These are phyloP conservation scores for Zasmidium angulare DNA, from an alignment of 2,329 filamentous ascomycete genomes.

Conservation along the genomic window DNA sequence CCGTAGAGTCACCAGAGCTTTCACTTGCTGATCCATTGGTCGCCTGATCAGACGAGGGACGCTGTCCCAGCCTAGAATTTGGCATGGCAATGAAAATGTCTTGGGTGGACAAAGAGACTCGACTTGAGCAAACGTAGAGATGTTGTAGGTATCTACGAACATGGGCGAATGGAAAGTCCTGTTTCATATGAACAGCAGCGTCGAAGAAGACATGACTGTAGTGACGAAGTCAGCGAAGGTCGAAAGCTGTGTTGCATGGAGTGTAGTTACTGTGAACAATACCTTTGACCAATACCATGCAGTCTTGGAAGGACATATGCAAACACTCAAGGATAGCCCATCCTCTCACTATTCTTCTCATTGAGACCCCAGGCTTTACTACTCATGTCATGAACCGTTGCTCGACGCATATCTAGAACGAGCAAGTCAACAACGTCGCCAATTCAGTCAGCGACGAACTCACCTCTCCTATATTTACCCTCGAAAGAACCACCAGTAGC, in stretches of 20 bases:
- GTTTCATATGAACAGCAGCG: neutral
- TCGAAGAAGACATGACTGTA: neutral
- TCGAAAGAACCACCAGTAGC: constrained; percentile 51
- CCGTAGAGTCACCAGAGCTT: neutral
- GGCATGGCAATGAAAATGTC: neutral
- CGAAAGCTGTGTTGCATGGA: neutral
- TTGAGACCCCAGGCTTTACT: constrained; percentile 47
- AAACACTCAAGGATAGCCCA: constrained; percentile 8
- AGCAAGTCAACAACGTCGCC: constrained; percentile 25
- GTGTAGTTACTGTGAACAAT: neutral
- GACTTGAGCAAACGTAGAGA: neutral
- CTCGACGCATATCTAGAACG: constrained; percentile 55
- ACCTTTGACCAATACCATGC: neutral
- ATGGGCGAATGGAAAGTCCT: neutral
- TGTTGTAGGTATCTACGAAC: too few relatives aligned
- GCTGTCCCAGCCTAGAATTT: neutral
- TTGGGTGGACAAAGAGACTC: neutral
- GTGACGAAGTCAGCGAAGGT: neutral
- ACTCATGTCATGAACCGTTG: constrained; percentile 55
- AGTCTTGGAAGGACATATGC: neutral
- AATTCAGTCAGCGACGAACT: neutral
- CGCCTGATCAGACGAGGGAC: neutral
- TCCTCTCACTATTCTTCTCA: constrained; percentile 28
- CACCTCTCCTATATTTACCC: constrained; percentile 36
- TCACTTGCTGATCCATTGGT: neutral